Evolutionary conservation across 441 rosid genomes (phyloP), one percentile per base, ranked within the genome.

Genomic region (Caryocar brasiliense): DNA sequence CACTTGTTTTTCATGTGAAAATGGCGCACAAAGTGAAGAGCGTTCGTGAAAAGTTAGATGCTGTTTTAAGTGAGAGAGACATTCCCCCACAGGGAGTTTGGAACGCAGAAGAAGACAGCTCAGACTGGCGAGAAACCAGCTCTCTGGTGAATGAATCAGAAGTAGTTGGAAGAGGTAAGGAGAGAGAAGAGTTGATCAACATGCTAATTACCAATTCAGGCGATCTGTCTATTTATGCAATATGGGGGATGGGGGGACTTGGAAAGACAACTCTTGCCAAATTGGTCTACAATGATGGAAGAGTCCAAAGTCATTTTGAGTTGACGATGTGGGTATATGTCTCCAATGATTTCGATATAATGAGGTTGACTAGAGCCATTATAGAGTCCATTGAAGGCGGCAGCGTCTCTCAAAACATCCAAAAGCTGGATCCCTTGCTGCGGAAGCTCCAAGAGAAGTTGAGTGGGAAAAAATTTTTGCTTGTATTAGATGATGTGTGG

Each of bases 191-290:
- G 38, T 14, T 68, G 17, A 28, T 63, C 6, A 34, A 39, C 0
- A n/a, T 49, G 48, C 39, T 68, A 25, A 19, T 49, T 8, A 12
- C 33, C 8, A 34, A 43, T 25, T 19, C 14, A 0, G 28, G 4
- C 13, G 18, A 54, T 43, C 37, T 62, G 6, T 22, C 30, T 2
- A 15, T 62, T 17, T 8, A 54, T 33, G 42, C 66, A 7, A 25
- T 66, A 18, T 39, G 59, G 39, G 66, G 54, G n/a, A 42, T 66
- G 14, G 66, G 40, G 5, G 66, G 71, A 7, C 27, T 59, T 7
- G 71, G 71, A 27, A 49, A 66, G 29, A 66, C 66, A 0, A 59
- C 62, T 2, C 58, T 66, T 25, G 71, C 71, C 33, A 60, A 62
- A 35, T 47, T 62, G 33, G 50, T 29, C 17, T 61, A 61, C 15